A percentile compares a stretch with the other conserved stretches of the same genome.
Evolutionary conservation across 805 yeast species (phyloP).

Genomic region (Brettanomyces nanus): DNA sequence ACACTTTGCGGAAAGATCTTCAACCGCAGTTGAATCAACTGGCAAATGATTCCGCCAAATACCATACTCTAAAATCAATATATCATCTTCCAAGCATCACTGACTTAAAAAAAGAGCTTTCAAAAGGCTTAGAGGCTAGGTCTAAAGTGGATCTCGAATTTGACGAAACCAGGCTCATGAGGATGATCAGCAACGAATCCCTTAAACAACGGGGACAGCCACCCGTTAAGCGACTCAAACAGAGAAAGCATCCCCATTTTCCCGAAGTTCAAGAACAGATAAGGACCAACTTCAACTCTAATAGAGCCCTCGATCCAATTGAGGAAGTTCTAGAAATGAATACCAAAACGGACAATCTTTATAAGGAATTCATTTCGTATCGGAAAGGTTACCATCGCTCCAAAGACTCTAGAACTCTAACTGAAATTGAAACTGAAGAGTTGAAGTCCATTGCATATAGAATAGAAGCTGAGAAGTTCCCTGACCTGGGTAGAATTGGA

Average conservation of each 20-base stretch:
- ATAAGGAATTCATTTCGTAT: not conserved
- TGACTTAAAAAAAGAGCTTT: slow-evolving; percentile 11
- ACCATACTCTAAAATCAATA: slow-evolving; percentile 15
- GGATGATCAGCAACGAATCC: not conserved
- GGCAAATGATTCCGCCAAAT: slow-evolving; percentile 15
- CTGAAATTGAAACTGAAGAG: not conserved
- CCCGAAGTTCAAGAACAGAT: not conserved
- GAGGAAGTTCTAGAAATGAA: not conserved
- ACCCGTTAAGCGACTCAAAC: not conserved
- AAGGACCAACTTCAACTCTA: not conserved
- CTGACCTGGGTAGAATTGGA: not conserved
- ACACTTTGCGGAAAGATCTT: slow-evolving; percentile 15
- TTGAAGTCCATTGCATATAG: not conserved
- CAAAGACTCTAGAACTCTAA: not conserved
- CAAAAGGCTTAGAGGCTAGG: not conserved
- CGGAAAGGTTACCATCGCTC: not conserved
- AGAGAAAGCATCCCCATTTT: not conserved
- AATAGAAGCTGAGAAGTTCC: not conserved
- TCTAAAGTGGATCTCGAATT: not conserved
- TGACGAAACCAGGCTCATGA: not conserved
- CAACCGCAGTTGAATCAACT: slow-evolving; percentile 16
- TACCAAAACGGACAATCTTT: not conserved
- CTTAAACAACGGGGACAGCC: not conserved
- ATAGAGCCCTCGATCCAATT: not conserved
- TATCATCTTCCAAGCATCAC: slow-evolving; percentile 23